Percentiles rank a stretch among this genome's conserved stretches.
phyloP scores from a whole-genome alignment of 2,329 filamentous ascomycete genomes.

The Aspergillus melleus region DNA sequence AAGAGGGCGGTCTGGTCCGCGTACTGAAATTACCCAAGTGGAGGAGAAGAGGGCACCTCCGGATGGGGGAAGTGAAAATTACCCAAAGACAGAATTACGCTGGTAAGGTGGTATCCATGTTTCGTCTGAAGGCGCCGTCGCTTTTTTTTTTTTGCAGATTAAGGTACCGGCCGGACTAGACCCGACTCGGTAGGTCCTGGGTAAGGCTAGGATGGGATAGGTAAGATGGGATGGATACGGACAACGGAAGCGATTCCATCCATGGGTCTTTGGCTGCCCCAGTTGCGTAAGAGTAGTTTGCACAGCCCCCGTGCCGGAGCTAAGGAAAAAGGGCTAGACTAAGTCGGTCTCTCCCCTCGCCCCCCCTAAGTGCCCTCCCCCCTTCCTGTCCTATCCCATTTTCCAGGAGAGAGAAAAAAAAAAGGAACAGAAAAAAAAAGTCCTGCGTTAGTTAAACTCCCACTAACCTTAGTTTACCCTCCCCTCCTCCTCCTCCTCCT shows the following conservation, averaged over 20 bases:
- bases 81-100: background rate
- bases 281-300: conserved; percentile 28
- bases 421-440: background rate
- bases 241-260: conserved; percentile 1
- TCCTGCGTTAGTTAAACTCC: too few species aligned
- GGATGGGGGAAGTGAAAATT: background rate
- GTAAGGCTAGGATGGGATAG: background rate
- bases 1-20: background rate
- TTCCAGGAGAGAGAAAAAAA: background rate
- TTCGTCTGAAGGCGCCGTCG: background rate
- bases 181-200: background rate
- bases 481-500: background rate
- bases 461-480: conserved; percentile 4
- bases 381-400: background rate
- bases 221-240: background rate
- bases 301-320: conserved; percentile 28
- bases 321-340: conserved; percentile 21
- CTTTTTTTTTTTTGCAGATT: background rate
- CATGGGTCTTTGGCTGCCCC: conserved; percentile 14
- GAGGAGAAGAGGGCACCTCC: too few species aligned
- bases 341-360: background rate
- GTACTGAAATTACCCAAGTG: background rate
- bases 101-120: background rate
- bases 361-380: background rate
- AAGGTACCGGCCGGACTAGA: background rate